A percentile compares a stretch with the other conserved stretches of the same genome.
These are phyloP conservation scores for Conringia planisiliqua DNA, from an alignment of 345 rosid genomes.

Conservation along the genomic window DNA sequence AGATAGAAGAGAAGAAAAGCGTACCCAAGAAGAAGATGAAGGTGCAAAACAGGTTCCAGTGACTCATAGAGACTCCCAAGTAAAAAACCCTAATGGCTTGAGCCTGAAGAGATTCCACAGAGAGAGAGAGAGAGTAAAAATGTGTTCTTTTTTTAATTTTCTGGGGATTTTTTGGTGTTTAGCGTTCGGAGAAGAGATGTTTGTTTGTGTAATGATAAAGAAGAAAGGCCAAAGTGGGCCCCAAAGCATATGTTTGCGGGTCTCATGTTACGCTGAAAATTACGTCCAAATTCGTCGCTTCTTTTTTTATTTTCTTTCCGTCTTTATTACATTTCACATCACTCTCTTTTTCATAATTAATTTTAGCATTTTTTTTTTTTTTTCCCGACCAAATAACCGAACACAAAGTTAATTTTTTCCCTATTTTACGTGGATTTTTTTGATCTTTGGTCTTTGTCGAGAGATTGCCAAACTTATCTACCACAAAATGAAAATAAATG, in stretches of 20 bases:
- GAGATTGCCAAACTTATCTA: background rate
- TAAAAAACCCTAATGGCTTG: constrained; percentile 7
- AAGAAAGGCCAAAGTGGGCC: background rate
- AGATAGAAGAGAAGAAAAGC: background rate
- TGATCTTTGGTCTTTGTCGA: background rate
- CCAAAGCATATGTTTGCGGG: constrained; percentile 20
- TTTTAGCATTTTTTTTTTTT: background rate
- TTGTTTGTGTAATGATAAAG: constrained; percentile 8
- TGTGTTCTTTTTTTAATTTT: background rate
- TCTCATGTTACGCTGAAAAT: background rate
- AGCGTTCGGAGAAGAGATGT: constrained; percentile 4
- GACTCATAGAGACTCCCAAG: background rate
- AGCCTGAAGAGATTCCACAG: constrained; percentile 28
- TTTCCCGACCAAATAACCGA: background rate
- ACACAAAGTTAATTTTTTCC: background rate
- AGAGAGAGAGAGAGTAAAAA: constrained; percentile 9
- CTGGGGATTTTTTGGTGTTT: constrained; percentile 26
- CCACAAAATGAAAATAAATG: background rate
- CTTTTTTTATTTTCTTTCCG: background rate
- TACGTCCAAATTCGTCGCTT: constrained; percentile 10
- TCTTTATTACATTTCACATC: constrained; percentile 20
- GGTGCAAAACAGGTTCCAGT: background rate
- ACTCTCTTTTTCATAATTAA: background rate
- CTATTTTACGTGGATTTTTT: background rate
- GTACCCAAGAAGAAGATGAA: constrained; percentile 15